Evolutionary conservation across 768 basidiomycete genomes (phyloP), one percentile per base, ranked within the genome.

Genomic region (Lepiota brunneoincarnata): DNA sequence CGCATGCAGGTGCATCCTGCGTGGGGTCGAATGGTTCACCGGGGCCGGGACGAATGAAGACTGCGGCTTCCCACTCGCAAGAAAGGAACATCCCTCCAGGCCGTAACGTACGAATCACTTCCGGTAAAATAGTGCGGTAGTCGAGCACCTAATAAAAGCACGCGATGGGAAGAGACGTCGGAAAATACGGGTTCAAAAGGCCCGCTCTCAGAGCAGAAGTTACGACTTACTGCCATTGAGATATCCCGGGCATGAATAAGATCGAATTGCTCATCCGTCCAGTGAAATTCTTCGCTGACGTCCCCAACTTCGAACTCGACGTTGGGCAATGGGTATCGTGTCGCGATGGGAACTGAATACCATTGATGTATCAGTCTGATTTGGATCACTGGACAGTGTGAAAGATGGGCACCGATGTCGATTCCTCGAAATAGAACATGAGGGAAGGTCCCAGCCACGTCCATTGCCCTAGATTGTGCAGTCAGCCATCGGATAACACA

Each of bases 71-170:
- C 75, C 84, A 82, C 68, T 91, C 89, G 38, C 76, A 76, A 1
- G 83, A 83, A 6, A 87, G 57, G 64, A 89, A 86, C 12, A 91
- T 67, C 1, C 90, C 90, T n/a, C 84, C 84, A 4, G 81, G 80
- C 41, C 82, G 80, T 11, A 93, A 71, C 41, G 91, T 72, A 36
- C 91, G 82, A 5, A 73, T 75, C 14, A 77, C 77, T 64, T 92
- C 87, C 18, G 66, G 62, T 28, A 90, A 61, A 55, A 89, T 66
- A 21, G 59, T 62, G 15, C 67, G 68, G 61, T 85, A 89, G 61
- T 84, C 72, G 17, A 63, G 69, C 14, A 84, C 73, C 90, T 91
- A 65, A 6, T 46, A 60, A 55, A 63, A 31, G 47, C 9, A 36
- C 18, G 34, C 26, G 47, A 6, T 15, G 41, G 18, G 44, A 20